Conservation (phyloP, 768 basidiomycete genomes). For the Porphyrellus cyaneotinctus region DNA sequence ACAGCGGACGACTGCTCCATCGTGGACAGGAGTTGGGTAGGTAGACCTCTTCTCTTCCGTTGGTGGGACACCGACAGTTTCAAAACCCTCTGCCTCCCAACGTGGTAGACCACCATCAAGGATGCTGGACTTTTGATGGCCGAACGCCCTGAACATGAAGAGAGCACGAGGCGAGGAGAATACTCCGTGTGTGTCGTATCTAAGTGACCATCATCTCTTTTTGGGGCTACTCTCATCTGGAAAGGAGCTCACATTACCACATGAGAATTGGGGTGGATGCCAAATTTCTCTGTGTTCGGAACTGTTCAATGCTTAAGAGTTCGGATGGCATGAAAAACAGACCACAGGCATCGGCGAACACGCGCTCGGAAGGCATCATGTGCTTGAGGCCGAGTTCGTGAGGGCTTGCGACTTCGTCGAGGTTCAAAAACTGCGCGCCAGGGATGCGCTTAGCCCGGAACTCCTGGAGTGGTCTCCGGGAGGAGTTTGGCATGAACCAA, state of each 20-base stretch:
- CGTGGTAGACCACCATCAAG: constrained; percentile 90
- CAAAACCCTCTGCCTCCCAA: constrained; percentile 67
- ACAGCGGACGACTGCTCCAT: constrained; percentile 45
- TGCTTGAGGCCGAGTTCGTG: constrained; percentile 83
- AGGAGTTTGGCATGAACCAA: constrained; percentile 93
- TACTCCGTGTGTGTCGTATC: constrained; percentile 87
- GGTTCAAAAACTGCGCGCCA: constrained; percentile 67
- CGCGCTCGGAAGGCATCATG: constrained; percentile 79
- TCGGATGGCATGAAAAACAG: constrained; percentile 27
- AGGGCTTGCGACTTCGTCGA: constrained; percentile 72
- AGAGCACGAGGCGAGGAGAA: constrained; percentile 91
- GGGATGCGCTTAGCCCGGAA: constrained; percentile 66
- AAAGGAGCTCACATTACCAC: constrained; percentile 66
- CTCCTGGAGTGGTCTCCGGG: constrained; percentile 67
- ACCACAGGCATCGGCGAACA: constrained; percentile 82
- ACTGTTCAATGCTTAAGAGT: constrained; percentile 5
- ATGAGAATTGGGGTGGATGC: constrained; percentile 68
- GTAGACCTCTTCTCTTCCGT: constrained; percentile 22
- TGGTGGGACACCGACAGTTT: constrained; percentile 39
- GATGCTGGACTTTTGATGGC: constrained; percentile 80
- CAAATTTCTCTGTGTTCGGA: constrained; percentile 54
- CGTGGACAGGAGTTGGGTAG: constrained; percentile 55
- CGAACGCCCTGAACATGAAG: constrained; percentile 92
- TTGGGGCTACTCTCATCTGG: not conserved
- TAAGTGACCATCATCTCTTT: constrained; percentile 28